Evolutionary conservation across 2,329 filamentous ascomycete species (phyloP), one percentile per base, ranked within the genome.

Genomic region (Arthrobotrys conoides): DNA sequence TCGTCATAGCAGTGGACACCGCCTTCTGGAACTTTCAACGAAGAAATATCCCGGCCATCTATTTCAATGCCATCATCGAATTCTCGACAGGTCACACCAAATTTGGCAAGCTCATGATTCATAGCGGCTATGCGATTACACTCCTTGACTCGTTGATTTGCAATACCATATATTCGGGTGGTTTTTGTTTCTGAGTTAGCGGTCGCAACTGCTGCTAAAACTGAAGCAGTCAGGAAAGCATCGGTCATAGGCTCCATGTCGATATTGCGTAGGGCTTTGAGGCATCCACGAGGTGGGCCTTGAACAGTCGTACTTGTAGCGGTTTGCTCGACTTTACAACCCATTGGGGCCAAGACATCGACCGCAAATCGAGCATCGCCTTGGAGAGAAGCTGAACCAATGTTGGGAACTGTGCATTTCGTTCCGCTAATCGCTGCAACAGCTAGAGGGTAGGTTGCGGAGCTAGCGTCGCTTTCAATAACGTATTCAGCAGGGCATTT

Each of bases 221-320:
- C 94, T 0, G 94, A 96, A 18, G 96, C 96, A 3, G 94, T 97
- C 66, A 99, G 88, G 87, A 99, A 99, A 61, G 96, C 96, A 85
- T 99, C 96, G 0, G 96, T 99, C 96, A 99, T 99, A 0, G 95
- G 92, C 84, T 98, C 96, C 96, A 99, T 99, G 83, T 99, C 94
- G 30, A 99, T 90, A 76, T 95, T 91, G 18, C 90, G 86, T 12
- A 99, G 86, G 0, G 93, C 91, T 81, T 90, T 90, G 46, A 99
- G 86, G 16, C 88, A 85, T 10, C 96, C 95, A 70, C 88, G 85
- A 1, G 89, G 85, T n/a, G 96, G 96, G 0, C 96, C 96, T 8
- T 92, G 97, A 8, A 99, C 96, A 0, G 94, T 98, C 0, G 96
- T 99, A 0, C 94, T 96, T 18, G 88, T 90, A 68, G 90, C 90